A percentile compares a stretch with the other conserved stretches of the same genome.
Evolutionary conservation across 495 filamentous ascomycete genomes (phyloP).

Genomic region (Entonaema liquescens): DNA sequence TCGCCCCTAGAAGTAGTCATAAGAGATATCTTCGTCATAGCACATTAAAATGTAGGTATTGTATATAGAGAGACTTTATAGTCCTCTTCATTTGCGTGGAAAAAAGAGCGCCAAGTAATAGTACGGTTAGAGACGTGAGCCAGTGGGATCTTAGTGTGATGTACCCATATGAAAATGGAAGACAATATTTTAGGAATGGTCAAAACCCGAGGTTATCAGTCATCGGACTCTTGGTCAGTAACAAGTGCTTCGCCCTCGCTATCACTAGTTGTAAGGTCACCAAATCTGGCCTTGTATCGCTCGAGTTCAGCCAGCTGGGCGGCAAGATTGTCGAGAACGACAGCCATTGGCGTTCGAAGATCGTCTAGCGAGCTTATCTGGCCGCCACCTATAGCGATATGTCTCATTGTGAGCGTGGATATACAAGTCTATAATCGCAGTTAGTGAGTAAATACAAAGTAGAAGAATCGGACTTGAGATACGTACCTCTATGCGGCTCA

Average conservation of each 20-base stretch:
- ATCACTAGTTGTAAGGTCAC: constrained; percentile 45
- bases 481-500: constrained; percentile 92
- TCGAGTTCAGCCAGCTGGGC: constrained; percentile 57
- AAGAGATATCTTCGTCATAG: constrained; percentile 35
- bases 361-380: constrained; percentile 52
- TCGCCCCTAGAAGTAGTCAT: constrained; percentile 18
- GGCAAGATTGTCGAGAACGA: constrained; percentile 53
- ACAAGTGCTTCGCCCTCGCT: constrained; percentile 40
- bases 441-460: constrained; percentile 23
- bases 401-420: constrained; percentile 70
- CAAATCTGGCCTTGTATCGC: constrained; percentile 58
- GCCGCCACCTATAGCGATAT: constrained; percentile 62
- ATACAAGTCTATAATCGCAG: constrained; percentile 63
- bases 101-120: constrained; percentile 19
- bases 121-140: background rate
- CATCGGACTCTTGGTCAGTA: constrained; percentile 43
- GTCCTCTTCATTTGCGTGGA: constrained; percentile 14
- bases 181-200: background rate
- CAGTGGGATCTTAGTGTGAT: background rate
- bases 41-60: constrained; percentile 32
- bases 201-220: background rate
- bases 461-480: background rate
- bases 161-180: constrained; percentile 16
- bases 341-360: constrained; percentile 60
- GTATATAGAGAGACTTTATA: constrained; percentile 28